Conservation (phyloP, 2,329 filamentous ascomycete species). For the Lithohypha guttulata region DNA sequence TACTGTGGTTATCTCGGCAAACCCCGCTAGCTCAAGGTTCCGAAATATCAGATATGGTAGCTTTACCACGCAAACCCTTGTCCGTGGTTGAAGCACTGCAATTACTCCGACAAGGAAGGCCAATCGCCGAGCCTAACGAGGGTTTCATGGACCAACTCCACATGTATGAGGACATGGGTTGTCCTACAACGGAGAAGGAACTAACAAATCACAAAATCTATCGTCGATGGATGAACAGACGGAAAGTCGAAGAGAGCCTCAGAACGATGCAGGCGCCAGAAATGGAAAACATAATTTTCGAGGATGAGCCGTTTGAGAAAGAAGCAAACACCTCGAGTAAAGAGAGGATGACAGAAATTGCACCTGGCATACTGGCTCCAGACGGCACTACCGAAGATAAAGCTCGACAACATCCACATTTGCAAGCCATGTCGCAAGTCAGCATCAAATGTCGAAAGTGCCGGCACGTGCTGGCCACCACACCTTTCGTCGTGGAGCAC, state of each 20-base stretch:
- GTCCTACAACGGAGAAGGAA: slow-evolving; percentile 55
- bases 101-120: slow-evolving; percentile 57
- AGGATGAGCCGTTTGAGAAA: slow-evolving; percentile 38
- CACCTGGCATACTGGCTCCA: slow-evolving; percentile 1
- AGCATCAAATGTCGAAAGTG: slow-evolving; percentile 87
- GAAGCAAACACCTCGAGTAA: slow-evolving; percentile 8
- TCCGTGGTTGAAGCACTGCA: slow-evolving; percentile 45
- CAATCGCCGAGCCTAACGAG: slow-evolving; percentile 76
- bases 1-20: slow-evolving; percentile 47
- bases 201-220: slow-evolving; percentile 55
- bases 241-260: slow-evolving; percentile 55
- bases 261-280: slow-evolving; percentile 70
- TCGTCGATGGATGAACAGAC: slow-evolving; percentile 63
- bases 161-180: slow-evolving; percentile 80
- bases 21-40: slow-evolving; percentile 4
- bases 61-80: slow-evolving; percentile 42
- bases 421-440: slow-evolving; percentile 18
- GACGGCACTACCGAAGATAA: background rate
- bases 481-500: slow-evolving; percentile 47
- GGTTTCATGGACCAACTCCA: slow-evolving; percentile 85
- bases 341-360: slow-evolving; percentile 2
- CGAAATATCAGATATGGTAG: slow-evolving; percentile 32
- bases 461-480: slow-evolving; percentile 55
- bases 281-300: slow-evolving; percentile 63
- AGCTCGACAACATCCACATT: slow-evolving; percentile 7